Evolutionary conservation across 1,139 yeast species (phyloP), one percentile per base, ranked within the genome.

Genomic region (Sugiyamaella paludigena): DNA sequence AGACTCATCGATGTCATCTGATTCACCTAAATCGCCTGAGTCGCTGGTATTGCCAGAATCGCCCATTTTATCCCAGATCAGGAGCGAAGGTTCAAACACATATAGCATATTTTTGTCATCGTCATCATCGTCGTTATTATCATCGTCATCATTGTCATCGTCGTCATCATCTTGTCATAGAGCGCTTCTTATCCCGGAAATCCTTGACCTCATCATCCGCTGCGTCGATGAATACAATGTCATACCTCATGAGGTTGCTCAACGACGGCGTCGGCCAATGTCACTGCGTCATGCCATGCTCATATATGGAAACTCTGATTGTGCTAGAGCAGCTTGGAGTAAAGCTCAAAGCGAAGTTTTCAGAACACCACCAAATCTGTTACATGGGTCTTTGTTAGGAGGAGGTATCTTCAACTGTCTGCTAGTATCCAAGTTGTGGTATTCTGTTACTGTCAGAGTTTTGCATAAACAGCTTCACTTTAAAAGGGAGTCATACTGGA

Each of bases 151-250:
- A 11, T 8, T 24, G 16, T 13, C 43, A 7, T 15, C 29, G 4
- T 15, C 29, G 2, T 8, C 39, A 6, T 31, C 48, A 9, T 36
- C 58, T 3, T 55, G 60, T 29, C 79, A 76, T 49, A 69, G 72
- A 19, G 84, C 88, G 5, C 84, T 88, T 61, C 74, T 74, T 45
- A 81, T 84, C 15, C 96, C 96, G 0, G 96, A 89, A 65, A 83
- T 89, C 49, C 73, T 88, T 15, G 68, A 75, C 55, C 73, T 75
- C 51, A 85, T 89, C 12, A 60, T 88, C 27, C 70, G 73, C 24
- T 79, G 72, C 63, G 82, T 87, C 11, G 87, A 84, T 49, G 69
- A 70, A 32, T 70, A 48, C 27, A 65, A 79, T 6, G 64, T 65
- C 4, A 71, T 81, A 13, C 88, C 92, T 2, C 78, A 74, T 49